A percentile compares a stretch with the other conserved stretches of the same genome.
Evolutionary conservation across 192 early-diverging fungal species (phyloP).

Genomic region (Umbelopsis sp.): DNA sequence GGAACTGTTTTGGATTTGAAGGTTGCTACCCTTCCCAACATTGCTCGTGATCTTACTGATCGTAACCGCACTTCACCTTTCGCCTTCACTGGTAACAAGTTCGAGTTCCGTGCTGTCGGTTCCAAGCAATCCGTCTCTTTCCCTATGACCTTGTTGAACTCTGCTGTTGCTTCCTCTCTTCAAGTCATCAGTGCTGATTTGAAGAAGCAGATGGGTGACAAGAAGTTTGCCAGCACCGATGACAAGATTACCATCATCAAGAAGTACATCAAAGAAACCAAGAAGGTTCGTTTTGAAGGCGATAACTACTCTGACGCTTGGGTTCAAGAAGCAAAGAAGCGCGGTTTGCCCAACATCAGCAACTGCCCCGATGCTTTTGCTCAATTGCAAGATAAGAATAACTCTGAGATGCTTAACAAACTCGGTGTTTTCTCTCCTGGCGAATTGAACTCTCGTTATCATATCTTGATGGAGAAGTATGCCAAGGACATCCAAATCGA

Average conservation of each 20-base stretch:
- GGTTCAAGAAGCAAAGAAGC: slow-evolving; percentile 88
- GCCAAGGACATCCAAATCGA: slow-evolving; percentile 96
- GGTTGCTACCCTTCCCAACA: slow-evolving; percentile 88
- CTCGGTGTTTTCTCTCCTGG: slow-evolving; percentile 83
- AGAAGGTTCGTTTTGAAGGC: slow-evolving; percentile 93
- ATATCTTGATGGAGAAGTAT: slow-evolving; percentile 97
- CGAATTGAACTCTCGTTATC: slow-evolving; percentile 91
- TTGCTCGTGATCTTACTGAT: slow-evolving; percentile 96
- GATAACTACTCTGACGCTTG: slow-evolving; percentile 98
- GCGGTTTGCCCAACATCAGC: slow-evolving; percentile 96
- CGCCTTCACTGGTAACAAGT: slow-evolving; percentile 99
- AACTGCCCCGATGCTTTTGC: slow-evolving; percentile 88
- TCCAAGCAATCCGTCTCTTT: slow-evolving; percentile 98
- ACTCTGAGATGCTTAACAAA: slow-evolving; percentile 77
- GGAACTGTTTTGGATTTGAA: slow-evolving; percentile 95
- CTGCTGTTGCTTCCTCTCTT: slow-evolving; percentile 86
- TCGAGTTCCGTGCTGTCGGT: slow-evolving; percentile 99
- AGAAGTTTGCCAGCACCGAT: slow-evolving; percentile 75
- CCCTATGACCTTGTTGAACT: slow-evolving; percentile 92
- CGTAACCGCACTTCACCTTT: slow-evolving; percentile 99
- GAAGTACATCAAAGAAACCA: slow-evolving; percentile 77
- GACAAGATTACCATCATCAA: slow-evolving; percentile 92
- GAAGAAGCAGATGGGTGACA: slow-evolving; percentile 80
- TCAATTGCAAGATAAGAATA: slow-evolving; percentile 70
- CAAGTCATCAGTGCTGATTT: slow-evolving; percentile 74